Evolutionary conservation across 2,329 filamentous ascomycete genomes (phyloP), one percentile per base, ranked within the genome.

Genomic region (Cytospora mali): DNA sequence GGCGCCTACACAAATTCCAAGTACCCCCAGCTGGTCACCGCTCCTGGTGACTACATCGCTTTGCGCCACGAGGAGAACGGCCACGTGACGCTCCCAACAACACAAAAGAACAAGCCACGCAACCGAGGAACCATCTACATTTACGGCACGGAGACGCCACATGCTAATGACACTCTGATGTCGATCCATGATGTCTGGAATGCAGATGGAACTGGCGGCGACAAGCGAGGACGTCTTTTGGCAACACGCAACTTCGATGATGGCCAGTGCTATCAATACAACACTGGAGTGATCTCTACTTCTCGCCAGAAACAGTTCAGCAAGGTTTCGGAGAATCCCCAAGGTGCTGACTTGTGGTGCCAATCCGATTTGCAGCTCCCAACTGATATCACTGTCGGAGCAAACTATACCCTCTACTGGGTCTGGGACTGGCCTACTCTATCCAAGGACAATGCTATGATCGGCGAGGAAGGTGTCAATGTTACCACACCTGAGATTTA

Each of bases 371-470:
- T 97, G 54, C 81, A 88, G 71, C 79, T 99, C 16, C 95, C 95
- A 0, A 72, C 79, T 6, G 84, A 90, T 68, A 79, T 86, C 53
- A 75, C 82, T n/a, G 74, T 80, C 11, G 86, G 87, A 51, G 84
- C 87, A 31, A 82, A 83, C 29, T 91, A 93, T 74, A 94, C 92
- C 3, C 77, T 97, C 57, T 96, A 97, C 80, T 98, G 94, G 94
- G 89, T 97, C 52, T 98, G 95, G 95, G 90, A 96, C 75, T 99
- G 93, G 92, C 88, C 89, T 3, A 88, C 85, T 16, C 79, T 86
- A 35, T 73, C 75, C 68, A 62, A 73, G 55, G 71, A 75, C 51
- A 68, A 70, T 21, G 68, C 70, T 56, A 65, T 68, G 31, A 69
- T 67, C 48, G 64, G 67, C 39, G 72, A 75, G 18, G 72, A 70